Conservation (phyloP, 208 protist species). For the Trichomonas tenax region DNA sequence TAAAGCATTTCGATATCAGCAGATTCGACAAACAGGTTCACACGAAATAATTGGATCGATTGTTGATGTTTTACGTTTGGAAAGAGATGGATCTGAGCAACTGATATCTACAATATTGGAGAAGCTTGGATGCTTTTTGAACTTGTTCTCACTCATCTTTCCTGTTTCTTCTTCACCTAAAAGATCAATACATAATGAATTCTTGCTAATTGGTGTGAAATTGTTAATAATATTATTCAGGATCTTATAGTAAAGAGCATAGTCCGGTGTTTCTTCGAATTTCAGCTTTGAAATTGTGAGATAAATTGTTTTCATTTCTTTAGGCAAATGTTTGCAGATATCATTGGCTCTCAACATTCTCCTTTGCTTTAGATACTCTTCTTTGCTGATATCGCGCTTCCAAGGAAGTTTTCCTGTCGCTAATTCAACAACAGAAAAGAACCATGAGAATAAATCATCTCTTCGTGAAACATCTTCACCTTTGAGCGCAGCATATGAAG, state of each 20-base stretch:
- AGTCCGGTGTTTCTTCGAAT: not conserved
- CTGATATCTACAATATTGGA: not conserved
- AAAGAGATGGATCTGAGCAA: not conserved
- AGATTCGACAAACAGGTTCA: not conserved
- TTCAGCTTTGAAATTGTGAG: not conserved
- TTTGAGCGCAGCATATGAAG: not conserved
- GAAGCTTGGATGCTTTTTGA: not conserved
- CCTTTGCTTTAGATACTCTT: not conserved
- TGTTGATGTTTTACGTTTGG: not conserved
- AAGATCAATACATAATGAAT: not conserved
- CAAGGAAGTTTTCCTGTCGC: not conserved
- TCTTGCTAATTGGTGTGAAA: not conserved
- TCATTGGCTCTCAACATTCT: not conserved
- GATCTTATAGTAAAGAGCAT: not conserved
- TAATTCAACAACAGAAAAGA: not conserved
- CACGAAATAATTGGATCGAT: not conserved
- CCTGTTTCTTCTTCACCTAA: not conserved
- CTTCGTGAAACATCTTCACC: not conserved
- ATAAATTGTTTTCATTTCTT: not conserved
- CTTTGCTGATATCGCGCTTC: not conserved
- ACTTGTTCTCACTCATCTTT: not conserved
- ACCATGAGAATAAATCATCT: not conserved
- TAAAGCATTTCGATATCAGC: not conserved
- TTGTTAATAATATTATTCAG: not conserved
- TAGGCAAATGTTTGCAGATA: not conserved